phyloP scores from a whole-genome alignment of 768 basidiomycete genomes.

The Agaricus subrufescens region DNA sequence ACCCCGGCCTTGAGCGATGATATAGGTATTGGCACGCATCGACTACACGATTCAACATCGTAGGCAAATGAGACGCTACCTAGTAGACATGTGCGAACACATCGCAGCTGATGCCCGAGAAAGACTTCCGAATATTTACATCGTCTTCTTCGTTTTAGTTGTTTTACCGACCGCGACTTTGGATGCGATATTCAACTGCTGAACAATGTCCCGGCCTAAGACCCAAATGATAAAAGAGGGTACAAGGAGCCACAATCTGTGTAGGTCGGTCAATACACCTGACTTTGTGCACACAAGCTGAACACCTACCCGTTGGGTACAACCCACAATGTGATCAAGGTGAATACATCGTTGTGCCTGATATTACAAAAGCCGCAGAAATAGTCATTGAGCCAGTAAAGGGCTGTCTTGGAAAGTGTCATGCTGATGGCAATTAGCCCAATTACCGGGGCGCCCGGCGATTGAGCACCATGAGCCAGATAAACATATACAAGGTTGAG shows the following conservation, averaged over 20 bases:
- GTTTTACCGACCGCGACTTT: slow-evolving; percentile 1
- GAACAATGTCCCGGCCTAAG: slow-evolving; percentile 59
- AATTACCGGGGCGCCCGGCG: slow-evolving; percentile 65
- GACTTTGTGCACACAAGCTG: not conserved
- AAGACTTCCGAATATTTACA: not conserved
- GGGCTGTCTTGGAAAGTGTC: slow-evolving; percentile 80
- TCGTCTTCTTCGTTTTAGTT: slow-evolving; percentile 3
- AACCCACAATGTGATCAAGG: slow-evolving; percentile 60
- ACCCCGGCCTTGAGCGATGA: no score
- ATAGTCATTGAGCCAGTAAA: slow-evolving; percentile 83
- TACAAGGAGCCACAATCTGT: slow-evolving; percentile 73
- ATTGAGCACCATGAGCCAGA: slow-evolving; percentile 55
- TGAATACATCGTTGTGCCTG: slow-evolving; percentile 62
- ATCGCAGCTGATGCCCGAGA: no score
- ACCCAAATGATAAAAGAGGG: slow-evolving; percentile 55
- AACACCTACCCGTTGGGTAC: slow-evolving; percentile 70
- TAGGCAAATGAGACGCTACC: no score
- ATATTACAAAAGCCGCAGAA: slow-evolving; percentile 68
- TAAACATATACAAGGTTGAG: slow-evolving; percentile 76
- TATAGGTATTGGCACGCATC: no score
- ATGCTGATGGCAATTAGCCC: slow-evolving; percentile 71
- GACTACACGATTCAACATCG: no score
- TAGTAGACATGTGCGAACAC: no score
- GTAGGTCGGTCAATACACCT: not conserved
- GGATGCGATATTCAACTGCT: slow-evolving; percentile 29